Percentiles rank a stretch among this genome's conserved stretches.
Conservation (phyloP, 352 stramenopile genomes). For the Pythium vanterpoolii region DNA sequence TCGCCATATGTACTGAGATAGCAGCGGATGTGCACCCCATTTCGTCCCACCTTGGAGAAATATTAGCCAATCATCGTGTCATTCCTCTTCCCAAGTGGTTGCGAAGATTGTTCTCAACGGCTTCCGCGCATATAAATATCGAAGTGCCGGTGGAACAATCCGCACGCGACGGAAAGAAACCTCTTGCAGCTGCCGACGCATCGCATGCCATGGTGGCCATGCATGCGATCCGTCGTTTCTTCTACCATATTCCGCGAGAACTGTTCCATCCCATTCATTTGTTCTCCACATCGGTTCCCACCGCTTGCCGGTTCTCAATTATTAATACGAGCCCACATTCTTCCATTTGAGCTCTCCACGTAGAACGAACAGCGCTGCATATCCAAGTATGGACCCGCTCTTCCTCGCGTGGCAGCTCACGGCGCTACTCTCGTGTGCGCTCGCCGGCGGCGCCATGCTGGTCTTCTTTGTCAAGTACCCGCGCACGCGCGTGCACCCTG, state of each 20-base stretch:
- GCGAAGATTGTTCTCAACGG: neutral
- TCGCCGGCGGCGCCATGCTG: slow-evolving; percentile 58
- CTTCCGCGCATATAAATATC: slow-evolving; percentile 17
- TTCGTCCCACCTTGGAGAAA: neutral
- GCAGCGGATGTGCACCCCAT: slow-evolving; percentile 2
- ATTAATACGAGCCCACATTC: neutral
- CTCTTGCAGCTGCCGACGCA: neutral
- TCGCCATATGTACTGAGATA: slow-evolving; percentile 8
- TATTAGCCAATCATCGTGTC: slow-evolving; percentile 6
- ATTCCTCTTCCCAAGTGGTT: neutral
- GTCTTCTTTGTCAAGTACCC: slow-evolving; percentile 70
- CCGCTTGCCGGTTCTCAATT: too few species aligned
- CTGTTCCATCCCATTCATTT: neutral
- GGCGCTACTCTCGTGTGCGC: slow-evolving; percentile 45
- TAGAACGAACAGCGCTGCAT: neutral
- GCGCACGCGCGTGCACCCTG: slow-evolving; percentile 58
- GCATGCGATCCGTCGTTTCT: slow-evolving; percentile 1
- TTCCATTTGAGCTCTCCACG: neutral
- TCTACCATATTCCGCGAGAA: slow-evolving; percentile 1
- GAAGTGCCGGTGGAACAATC: slow-evolving; percentile 6
- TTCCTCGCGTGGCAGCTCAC: slow-evolving; percentile 77
- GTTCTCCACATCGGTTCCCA: neutral
- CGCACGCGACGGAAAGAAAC: slow-evolving; percentile 11
- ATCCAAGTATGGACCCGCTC: slow-evolving; percentile 37
- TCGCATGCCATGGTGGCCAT: neutral